These are phyloP conservation scores for Aspergillus fijiensis DNA, from an alignment of 2,329 filamentous ascomycete genomes.

Conservation along the genomic window DNA sequence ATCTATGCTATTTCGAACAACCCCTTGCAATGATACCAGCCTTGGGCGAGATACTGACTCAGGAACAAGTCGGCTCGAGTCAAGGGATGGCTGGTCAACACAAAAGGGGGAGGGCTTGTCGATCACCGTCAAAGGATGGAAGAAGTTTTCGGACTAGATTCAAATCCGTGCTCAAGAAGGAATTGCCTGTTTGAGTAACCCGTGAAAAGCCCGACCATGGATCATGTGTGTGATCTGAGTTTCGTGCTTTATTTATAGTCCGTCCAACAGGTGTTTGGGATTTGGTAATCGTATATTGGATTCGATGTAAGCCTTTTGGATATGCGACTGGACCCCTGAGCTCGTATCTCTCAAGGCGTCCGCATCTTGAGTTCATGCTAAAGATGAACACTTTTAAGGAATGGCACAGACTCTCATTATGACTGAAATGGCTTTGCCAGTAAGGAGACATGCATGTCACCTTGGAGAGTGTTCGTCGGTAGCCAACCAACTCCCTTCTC, in stretches of 20 bases:
- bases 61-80: neutral
- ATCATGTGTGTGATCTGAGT: conserved; percentile 14
- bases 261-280: neutral
- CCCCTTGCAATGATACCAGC: conserved; percentile 6
- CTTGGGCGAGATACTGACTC: neutral
- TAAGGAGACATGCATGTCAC: too few species aligned
- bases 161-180: conserved; percentile 1
- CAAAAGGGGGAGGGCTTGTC: neutral
- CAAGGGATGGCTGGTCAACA: neutral
- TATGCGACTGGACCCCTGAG: too few species aligned
- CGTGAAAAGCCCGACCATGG: conserved; percentile 8
- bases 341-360: too few species aligned
- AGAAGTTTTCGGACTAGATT: neutral
- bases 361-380: too few species aligned
- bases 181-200: conserved; percentile 18
- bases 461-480: too few species aligned
- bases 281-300: too few species aligned
- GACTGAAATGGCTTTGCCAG: too few species aligned
- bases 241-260: conserved; percentile 2
- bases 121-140: neutral
- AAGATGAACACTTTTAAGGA: too few species aligned
- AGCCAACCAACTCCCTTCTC: too few species aligned
- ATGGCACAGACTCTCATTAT: too few species aligned
- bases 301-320: too few species aligned
- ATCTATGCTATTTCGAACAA: neutral